These are phyloP conservation scores for Podila epicladia DNA, from an alignment of 192 early-diverging fungal species.

Conservation along the genomic window DNA sequence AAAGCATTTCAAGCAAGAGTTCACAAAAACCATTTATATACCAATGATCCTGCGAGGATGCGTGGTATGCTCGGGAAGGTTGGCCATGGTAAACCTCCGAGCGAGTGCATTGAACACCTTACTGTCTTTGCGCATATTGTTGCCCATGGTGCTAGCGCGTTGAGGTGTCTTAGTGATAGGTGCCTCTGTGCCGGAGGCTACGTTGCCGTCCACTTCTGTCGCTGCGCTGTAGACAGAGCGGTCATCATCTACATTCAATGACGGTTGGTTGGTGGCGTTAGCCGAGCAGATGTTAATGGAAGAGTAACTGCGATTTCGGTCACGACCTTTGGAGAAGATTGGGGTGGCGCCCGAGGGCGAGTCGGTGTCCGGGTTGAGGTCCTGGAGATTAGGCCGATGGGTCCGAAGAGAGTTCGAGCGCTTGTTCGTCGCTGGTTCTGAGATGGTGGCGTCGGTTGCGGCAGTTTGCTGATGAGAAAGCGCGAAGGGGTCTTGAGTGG, in stretches of 20 bases:
- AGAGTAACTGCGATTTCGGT: constrained; percentile 14
- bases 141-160: constrained; percentile 4
- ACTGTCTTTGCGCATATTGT: neutral
- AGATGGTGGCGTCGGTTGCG: neutral
- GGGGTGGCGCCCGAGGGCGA: constrained; percentile 12
- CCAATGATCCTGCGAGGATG: constrained; percentile 8
- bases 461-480: neutral
- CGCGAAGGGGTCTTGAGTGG: neutral
- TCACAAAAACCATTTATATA: constrained; percentile 4
- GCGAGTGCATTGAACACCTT: constrained; percentile 4
- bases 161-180: neutral
- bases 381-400: neutral
- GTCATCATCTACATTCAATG: constrained; percentile 1
- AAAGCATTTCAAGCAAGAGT: neutral
- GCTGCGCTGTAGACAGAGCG: neutral
- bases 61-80: neutral
- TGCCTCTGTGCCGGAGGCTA: neutral
- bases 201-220: neutral
- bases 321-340: constrained; percentile 15
- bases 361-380: neutral
- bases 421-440: neutral
- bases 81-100: constrained; percentile 1
- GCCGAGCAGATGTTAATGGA: constrained; percentile 12
- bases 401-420: neutral
- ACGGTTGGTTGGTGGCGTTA: neutral